Conservation (phyloP, 2,329 filamentous ascomycete species). For the Fusarium begoniae region DNA sequence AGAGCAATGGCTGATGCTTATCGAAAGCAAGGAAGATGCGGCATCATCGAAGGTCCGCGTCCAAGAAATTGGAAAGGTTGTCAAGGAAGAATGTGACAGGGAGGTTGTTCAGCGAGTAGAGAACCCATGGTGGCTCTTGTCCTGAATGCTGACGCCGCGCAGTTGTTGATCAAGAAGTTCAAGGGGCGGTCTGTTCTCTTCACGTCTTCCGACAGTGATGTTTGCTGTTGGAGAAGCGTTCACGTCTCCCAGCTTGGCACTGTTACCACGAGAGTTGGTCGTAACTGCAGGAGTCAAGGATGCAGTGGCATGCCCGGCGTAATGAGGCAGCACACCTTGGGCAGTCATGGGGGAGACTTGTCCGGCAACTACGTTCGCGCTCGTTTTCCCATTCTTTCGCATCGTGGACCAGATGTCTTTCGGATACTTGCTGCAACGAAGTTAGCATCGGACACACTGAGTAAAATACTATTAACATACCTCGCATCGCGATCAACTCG, state of each 20-base stretch:
- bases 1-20: slow-evolving; percentile 46
- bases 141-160: slow-evolving; percentile 23
- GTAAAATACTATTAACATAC: slow-evolving; percentile 41
- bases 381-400: slow-evolving; percentile 62
- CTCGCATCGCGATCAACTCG: slow-evolving; percentile 39
- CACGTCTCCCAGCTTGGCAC: slow-evolving; percentile 40
- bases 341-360: slow-evolving; percentile 63
- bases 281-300: slow-evolving; percentile 57
- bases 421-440: slow-evolving; percentile 49
- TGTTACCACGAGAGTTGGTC: slow-evolving; percentile 44
- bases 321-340: slow-evolving; percentile 64
- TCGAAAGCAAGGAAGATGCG: slow-evolving; percentile 14
- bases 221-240: slow-evolving; percentile 32
- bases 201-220: slow-evolving; percentile 48
- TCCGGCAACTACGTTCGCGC: slow-evolving; percentile 56
- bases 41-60: not conserved
- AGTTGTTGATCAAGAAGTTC: slow-evolving; percentile 31
- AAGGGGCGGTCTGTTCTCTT: slow-evolving; percentile 57
- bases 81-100: slow-evolving; percentile 12
- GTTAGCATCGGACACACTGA: slow-evolving; percentile 18
- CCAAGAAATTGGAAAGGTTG: slow-evolving; percentile 15
- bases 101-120: slow-evolving; percentile 27
- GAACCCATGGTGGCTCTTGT: slow-evolving; percentile 20
- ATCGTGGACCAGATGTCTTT: slow-evolving; percentile 60
- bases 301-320: slow-evolving; percentile 61